Conservation (phyloP, 192 early-diverging fungal species). For the Rhizoclosmatium globosum region DNA sequence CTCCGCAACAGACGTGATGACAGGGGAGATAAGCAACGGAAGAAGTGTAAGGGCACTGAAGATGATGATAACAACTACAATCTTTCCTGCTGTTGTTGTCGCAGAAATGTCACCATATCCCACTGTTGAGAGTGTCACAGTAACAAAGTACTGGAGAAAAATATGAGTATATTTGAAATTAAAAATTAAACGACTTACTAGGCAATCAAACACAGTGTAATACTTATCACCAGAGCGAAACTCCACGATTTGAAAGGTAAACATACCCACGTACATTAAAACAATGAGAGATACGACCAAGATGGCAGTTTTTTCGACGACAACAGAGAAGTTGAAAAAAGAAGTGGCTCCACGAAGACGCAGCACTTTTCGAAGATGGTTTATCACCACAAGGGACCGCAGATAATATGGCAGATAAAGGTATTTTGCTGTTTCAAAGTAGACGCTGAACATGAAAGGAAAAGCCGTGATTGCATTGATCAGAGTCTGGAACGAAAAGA, state of each 20-base stretch:
- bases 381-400: slow-evolving; percentile 60
- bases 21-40: slow-evolving; percentile 55
- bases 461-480: slow-evolving; percentile 61
- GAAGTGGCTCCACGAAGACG: slow-evolving; percentile 48
- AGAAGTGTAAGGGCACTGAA: slow-evolving; percentile 66
- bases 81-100: slow-evolving; percentile 56
- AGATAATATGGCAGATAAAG: slow-evolving; percentile 74
- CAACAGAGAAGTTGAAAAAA: slow-evolving; percentile 30
- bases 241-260: slow-evolving; percentile 70
- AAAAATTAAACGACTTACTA: slow-evolving; percentile 3
- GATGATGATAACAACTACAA: slow-evolving; percentile 69
- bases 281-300: slow-evolving; percentile 60
- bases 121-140: slow-evolving; percentile 75
- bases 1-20: slow-evolving; percentile 37
- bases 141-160: slow-evolving; percentile 58
- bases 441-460: slow-evolving; percentile 61
- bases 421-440: slow-evolving; percentile 53
- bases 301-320: slow-evolving; percentile 61
- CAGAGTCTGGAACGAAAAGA: slow-evolving; percentile 57
- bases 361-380: slow-evolving; percentile 64
- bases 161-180: slow-evolving; percentile 2
- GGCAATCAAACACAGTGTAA: slow-evolving; percentile 23
- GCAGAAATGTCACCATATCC: slow-evolving; percentile 79
- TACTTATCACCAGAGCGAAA: slow-evolving; percentile 50
- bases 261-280: slow-evolving; percentile 67